Conservation (phyloP, 2,329 filamentous ascomycete genomes). For the Periconia sp. region DNA sequence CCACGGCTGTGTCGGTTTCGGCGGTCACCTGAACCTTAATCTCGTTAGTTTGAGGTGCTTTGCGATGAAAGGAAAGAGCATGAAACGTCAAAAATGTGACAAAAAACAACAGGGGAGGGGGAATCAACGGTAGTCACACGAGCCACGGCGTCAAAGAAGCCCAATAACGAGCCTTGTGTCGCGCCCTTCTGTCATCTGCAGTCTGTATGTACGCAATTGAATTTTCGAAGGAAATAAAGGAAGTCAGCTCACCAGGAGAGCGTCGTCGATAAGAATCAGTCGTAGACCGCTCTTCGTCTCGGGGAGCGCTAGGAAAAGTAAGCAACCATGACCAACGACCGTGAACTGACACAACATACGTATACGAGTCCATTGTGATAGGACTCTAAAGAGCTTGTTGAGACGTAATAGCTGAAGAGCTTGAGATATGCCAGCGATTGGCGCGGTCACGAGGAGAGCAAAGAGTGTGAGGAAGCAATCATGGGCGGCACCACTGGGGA, state of each 20-base stretch:
- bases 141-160: too few relatives aligned
- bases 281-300: constrained; percentile 60
- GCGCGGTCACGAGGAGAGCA: constrained; percentile 13
- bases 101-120: too few relatives aligned
- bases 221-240: not conserved
- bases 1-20: constrained; percentile 41
- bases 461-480: constrained; percentile 16
- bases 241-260: constrained; percentile 64
- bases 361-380: constrained; percentile 41
- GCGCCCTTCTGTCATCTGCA: too few relatives aligned
- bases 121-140: too few relatives aligned
- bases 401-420: not conserved
- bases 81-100: too few relatives aligned
- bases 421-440: not conserved
- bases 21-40: constrained; percentile 29
- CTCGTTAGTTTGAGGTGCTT: not conserved
- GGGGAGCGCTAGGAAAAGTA: constrained; percentile 26
- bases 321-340: constrained; percentile 8
- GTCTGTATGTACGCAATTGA: too few relatives aligned
- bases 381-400: not conserved
- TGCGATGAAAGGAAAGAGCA: too few relatives aligned
- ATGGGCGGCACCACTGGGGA: constrained; percentile 15
- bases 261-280: constrained; percentile 56
- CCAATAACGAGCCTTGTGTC: too few relatives aligned
- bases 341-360: constrained; percentile 24